Conservation (phyloP, 345 rosid genomes). For the Balakata baccata region DNA sequence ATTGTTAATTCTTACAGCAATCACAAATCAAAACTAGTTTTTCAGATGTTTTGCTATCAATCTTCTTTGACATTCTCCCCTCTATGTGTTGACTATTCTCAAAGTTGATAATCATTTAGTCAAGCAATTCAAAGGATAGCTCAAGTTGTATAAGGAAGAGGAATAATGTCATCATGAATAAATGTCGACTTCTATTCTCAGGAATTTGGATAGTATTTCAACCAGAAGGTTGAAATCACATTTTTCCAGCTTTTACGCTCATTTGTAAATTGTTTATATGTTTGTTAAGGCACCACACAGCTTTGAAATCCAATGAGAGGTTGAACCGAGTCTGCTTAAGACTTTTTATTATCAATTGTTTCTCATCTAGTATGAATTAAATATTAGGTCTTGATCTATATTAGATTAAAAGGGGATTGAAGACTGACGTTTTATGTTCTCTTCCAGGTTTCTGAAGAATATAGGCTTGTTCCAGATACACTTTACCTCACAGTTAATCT, state of each 20-base stretch:
- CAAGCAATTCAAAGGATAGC: background rate
- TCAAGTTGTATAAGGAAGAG: background rate
- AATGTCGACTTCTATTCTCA: background rate
- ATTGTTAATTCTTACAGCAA: background rate
- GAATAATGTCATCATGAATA: background rate
- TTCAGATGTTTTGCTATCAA: background rate
- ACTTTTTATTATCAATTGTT: background rate
- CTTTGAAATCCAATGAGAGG: background rate
- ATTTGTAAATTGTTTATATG: background rate
- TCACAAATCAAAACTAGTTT: background rate
- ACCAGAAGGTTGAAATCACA: background rate
- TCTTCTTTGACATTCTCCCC: background rate
- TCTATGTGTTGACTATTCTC: background rate
- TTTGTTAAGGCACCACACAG: background rate
- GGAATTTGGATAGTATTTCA: background rate
- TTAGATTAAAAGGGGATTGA: background rate
- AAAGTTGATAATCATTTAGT: background rate
- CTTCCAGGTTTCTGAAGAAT: constrained; percentile 87
- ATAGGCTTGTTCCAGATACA: constrained; percentile 82
- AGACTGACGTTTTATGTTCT: constrained; percentile 16
- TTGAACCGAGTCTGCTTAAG: background rate
- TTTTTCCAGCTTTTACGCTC: background rate
- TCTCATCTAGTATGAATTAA: background rate
- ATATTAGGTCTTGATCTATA: background rate
- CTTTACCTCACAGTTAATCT: constrained; percentile 90